These are phyloP conservation scores for Gaillardinia entomophila DNA, from an alignment of 805 yeast genomes.

Conservation along the genomic window DNA sequence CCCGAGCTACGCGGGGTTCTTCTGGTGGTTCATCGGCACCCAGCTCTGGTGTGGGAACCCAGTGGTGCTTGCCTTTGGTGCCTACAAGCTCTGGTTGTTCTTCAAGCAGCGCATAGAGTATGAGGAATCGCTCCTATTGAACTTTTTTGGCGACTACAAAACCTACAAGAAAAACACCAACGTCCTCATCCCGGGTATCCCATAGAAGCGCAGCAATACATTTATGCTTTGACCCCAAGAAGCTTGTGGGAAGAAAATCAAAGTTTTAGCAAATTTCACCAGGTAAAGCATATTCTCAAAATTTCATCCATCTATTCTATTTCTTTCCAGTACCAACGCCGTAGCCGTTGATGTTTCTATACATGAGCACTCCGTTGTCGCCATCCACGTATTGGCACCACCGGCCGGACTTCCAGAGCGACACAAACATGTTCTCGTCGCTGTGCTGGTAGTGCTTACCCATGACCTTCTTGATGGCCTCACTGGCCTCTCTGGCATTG, in stretches of 20 bases:
- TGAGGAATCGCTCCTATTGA: slow-evolving; percentile 63
- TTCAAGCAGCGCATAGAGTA: slow-evolving; percentile 59
- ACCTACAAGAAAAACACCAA: slow-evolving; percentile 45
- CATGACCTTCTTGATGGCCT: slow-evolving; percentile 76
- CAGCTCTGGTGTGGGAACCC: slow-evolving; percentile 70
- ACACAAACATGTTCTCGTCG: slow-evolving; percentile 68
- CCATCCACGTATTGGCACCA: slow-evolving; percentile 72
- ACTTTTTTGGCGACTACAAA: slow-evolving; percentile 63
- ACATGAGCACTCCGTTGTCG: slow-evolving; percentile 28
- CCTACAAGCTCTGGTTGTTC: slow-evolving; percentile 57
- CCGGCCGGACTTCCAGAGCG: slow-evolving; percentile 60
- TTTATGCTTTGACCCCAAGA: too few relatives aligned
- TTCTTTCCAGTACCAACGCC: slow-evolving; percentile 2
- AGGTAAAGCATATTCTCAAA: background rate
- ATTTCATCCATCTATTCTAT: background rate
- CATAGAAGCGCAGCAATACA: too few relatives aligned
- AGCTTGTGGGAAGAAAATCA: too few relatives aligned
- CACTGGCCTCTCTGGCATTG: slow-evolving; percentile 76
- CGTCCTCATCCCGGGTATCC: slow-evolving; percentile 69
- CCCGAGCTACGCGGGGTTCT: slow-evolving; percentile 89
- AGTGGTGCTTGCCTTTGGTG: slow-evolving; percentile 49
- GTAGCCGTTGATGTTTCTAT: slow-evolving; percentile 4
- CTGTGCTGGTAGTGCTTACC: slow-evolving; percentile 68
- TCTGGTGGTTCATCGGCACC: slow-evolving; percentile 88
- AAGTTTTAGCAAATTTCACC: too few relatives aligned